A percentile compares a stretch with the other conserved stretches of the same genome.
Evolutionary conservation across 306 rosid genomes (phyloP).

Genomic region (Quercus rubra): DNA sequence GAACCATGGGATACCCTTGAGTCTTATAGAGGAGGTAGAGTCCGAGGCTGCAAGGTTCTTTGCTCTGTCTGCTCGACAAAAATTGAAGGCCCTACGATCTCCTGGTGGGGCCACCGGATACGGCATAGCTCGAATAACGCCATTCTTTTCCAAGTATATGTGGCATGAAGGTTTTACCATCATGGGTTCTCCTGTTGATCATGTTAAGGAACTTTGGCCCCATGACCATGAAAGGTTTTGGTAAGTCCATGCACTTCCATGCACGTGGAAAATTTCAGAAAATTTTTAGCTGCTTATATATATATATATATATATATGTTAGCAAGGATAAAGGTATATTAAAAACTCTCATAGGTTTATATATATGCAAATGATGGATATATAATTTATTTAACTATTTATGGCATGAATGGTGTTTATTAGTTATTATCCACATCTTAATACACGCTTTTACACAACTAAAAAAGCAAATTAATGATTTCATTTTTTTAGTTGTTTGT

Average conservation of each 20-base stretch:
- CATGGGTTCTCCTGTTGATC: constrained; percentile 49
- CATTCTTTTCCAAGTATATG: constrained; percentile 58
- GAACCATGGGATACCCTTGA: constrained; percentile 55
- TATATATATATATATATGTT: background rate
- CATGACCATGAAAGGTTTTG: constrained; percentile 51
- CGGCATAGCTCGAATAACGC: constrained; percentile 61
- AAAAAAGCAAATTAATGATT: too few relatives aligned
- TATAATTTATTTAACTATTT: too few relatives aligned
- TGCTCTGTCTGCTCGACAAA: constrained; percentile 44
- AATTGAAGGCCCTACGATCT: constrained; percentile 50
- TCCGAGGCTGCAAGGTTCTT: constrained; percentile 41
- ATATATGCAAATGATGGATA: background rate
- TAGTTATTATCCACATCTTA: too few relatives aligned
- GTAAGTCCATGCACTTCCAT: constrained; percentile 59
- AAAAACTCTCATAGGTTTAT: background rate
- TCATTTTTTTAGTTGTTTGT: too few relatives aligned
- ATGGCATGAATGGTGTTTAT: too few relatives aligned
- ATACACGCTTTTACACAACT: too few relatives aligned
- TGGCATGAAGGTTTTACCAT: constrained; percentile 95
- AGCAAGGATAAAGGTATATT: background rate
- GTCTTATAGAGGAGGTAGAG: constrained; percentile 38
- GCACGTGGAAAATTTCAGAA: constrained; percentile 37
- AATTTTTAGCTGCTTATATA: background rate
- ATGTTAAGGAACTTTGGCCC: constrained; percentile 67
- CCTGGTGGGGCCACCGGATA: constrained; percentile 49